A percentile compares a stretch with the other conserved stretches of the same genome.
phyloP scores from a whole-genome alignment of 257 asterid genomes.

The Eustoma russellianum region DNA sequence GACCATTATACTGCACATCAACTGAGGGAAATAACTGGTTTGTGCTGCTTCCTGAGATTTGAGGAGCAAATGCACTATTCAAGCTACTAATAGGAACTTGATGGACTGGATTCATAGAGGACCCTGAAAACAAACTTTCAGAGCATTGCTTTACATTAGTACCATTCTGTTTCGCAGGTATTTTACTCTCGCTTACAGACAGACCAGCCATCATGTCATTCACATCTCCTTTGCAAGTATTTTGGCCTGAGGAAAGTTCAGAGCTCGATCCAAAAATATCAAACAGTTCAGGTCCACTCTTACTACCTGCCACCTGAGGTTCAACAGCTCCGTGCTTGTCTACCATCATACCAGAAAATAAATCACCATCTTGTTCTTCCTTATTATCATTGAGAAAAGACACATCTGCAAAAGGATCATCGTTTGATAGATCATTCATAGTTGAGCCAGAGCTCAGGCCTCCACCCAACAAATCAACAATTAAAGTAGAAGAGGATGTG shows the following conservation, averaged over 20 bases:
- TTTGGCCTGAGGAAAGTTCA: slow-evolving; percentile 30
- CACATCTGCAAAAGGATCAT: slow-evolving; percentile 96
- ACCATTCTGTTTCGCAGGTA: slow-evolving; percentile 33
- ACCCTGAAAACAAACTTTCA: slow-evolving; percentile 21
- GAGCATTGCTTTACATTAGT: slow-evolving; percentile 19
- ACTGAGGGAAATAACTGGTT: slow-evolving; percentile 52
- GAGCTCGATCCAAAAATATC: slow-evolving; percentile 52
- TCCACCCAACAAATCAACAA: slow-evolving; percentile 71
- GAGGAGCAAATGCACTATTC: slow-evolving; percentile 43
- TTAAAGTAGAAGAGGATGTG: slow-evolving; percentile 43
- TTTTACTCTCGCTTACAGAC: slow-evolving; percentile 41
- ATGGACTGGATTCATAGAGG: slow-evolving; percentile 24
- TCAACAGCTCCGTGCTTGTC: slow-evolving; percentile 35
- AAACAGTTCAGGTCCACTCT: slow-evolving; percentile 44
- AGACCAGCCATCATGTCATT: slow-evolving; percentile 49
- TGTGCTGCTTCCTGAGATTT: slow-evolving; percentile 41
- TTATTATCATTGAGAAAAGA: slow-evolving; percentile 51
- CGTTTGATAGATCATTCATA: slow-evolving; percentile 32
- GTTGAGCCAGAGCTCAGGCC: slow-evolving; percentile 25
- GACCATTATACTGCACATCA: slow-evolving; percentile 50
- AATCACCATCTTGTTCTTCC: slow-evolving; percentile 42
- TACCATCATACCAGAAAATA: slow-evolving; percentile 54
- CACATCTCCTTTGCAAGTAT: slow-evolving; percentile 30
- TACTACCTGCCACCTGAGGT: slow-evolving; percentile 22
- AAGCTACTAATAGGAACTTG: slow-evolving; percentile 33